Evolutionary conservation across 306 rosid species (phyloP), one percentile per base, ranked within the genome.

Genomic region (Malus sieversii): DNA sequence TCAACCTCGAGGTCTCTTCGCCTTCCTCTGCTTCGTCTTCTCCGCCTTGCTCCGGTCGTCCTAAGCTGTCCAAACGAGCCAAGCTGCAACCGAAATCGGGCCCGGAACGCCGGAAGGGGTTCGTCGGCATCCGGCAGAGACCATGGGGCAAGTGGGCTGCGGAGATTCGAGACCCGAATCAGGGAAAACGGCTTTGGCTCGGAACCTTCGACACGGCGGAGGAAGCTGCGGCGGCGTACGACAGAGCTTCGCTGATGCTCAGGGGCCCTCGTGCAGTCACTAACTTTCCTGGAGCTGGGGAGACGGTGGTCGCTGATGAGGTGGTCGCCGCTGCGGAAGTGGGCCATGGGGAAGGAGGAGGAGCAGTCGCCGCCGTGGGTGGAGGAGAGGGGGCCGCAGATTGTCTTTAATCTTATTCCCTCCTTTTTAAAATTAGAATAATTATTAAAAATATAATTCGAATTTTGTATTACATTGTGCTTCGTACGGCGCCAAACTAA

Each of bases 71-170:
- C 18, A 73, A 73, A 40, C 66, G 18, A 81, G 62, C 51, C 18
- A 45, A 68, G 59, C 27, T 11, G 18, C 4, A 64, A 0, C 53
- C 15, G 48, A 29, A 52, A 71, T 48, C 68, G 1, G 74, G n/a
- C 14, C 1, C 79, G 4, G 2, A 29, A 25, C 70, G 82, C 79
- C 80, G 63, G 51, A 74, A 46, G 2, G 83, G 73, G 72, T 88
- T 83, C 76, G 46, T 87, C 0, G 97, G 97, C 0, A 93, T 92
- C 32, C 92, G 97, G 4, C 89, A 83, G 83, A 66, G 97, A 23
- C 96, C 97, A 0, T 87, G 96, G 96, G 97, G 97, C 0, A 82
- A 92, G 2, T 92, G 93, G 92, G 92, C 91, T 1, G 96, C 97
- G 0, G 96, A 92, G 87, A 88, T 92, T 78, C 91, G 96, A 0